phyloP scores from a whole-genome alignment of 169 alveolate genomes.

The Plasmodium cynomolgi region DNA sequence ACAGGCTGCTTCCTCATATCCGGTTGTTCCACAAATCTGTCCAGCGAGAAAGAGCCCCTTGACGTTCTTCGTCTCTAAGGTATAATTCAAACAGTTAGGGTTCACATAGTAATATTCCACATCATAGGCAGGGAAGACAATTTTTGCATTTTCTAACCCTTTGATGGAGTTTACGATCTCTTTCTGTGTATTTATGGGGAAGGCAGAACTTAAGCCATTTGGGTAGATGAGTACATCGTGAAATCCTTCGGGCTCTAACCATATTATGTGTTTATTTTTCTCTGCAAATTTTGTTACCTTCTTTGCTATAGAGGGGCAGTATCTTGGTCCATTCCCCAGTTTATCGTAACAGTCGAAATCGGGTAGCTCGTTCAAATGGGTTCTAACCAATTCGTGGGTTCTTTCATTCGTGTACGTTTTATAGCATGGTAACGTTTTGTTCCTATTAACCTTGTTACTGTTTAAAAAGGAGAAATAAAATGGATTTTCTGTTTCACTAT shows the following conservation, averaged over 20 bases:
- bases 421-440: conserved; percentile 84
- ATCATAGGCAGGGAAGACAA: conserved; percentile 90
- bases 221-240: conserved; percentile 89
- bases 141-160: conserved; percentile 88
- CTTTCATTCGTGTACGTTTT: conserved; percentile 87
- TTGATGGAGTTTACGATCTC: conserved; percentile 76
- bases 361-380: conserved; percentile 83
- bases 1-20: conserved; percentile 96
- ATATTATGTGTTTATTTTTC: conserved; percentile 87
- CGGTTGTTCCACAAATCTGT: conserved; percentile 95
- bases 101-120: conserved; percentile 92
- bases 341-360: conserved; percentile 84
- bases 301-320: conserved; percentile 93
- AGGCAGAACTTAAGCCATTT: conserved; percentile 92
- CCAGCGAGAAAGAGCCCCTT: conserved; percentile 91
- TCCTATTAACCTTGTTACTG: conserved; percentile 49
- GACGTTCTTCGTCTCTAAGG: conserved; percentile 88
- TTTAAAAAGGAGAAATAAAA: conserved; percentile 87
- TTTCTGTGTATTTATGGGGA: conserved; percentile 88
- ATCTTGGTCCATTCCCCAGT: conserved; percentile 93
- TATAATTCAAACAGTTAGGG: conserved; percentile 84
- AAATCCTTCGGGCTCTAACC: conserved; percentile 95
- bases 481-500: conserved; percentile 85
- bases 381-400: conserved; percentile 85
- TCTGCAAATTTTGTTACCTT: conserved; percentile 87